Base-by-base conservation (phyloP, 1,284 basidiomycete species). In the Pseudozyma sp. region DNA sequence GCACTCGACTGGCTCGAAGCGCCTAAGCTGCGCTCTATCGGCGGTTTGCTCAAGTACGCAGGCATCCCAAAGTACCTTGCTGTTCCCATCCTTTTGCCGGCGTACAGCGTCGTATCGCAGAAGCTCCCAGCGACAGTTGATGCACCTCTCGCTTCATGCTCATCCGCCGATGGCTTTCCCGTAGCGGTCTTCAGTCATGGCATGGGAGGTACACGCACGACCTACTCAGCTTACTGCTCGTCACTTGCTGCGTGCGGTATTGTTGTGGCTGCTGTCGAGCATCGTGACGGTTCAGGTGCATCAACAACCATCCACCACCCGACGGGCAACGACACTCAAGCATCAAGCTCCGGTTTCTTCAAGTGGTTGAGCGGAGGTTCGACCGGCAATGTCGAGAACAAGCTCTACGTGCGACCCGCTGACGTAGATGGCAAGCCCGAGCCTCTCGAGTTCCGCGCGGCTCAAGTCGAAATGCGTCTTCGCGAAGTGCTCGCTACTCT, bases 121-220 rank as follows among this genome's bases (percentile, higher is more conserved):
- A 70, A 70, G 54, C 57, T 81, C 0, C 69, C 73, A 1, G 65
- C 43, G 12, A 12, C 55, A 6, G 44, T 51, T 10, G 72, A 70
- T 43, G 62, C 63, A 8, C 48, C 59, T n/a, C 57, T 75, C 12
- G 52, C 61, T 18, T 52, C 65, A 14, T 52, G 57, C 3, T 5
- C 14, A 2, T 25, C 52, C 0, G 16, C 52, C 8, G 59, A 47
- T 13, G 66, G 59, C 12, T 77, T 80, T 11, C 76, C 79, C 5
- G 59, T 78, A 5, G 79, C 72, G 10, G 68, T 82, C 13, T 79
- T 82, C 64, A 73, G 69, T n/a, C 80, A 81, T 43, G 80, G 80
- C 9, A 67, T 82, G 38, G 80, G 77, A 11, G 79, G 80, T 3
- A 71, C 75, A 4, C 57, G 72, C 9, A 74, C 75, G 1, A 73